Base-by-base conservation (phyloP, 1,284 basidiomycete genomes). In the Polyporus tsugae region DNA sequence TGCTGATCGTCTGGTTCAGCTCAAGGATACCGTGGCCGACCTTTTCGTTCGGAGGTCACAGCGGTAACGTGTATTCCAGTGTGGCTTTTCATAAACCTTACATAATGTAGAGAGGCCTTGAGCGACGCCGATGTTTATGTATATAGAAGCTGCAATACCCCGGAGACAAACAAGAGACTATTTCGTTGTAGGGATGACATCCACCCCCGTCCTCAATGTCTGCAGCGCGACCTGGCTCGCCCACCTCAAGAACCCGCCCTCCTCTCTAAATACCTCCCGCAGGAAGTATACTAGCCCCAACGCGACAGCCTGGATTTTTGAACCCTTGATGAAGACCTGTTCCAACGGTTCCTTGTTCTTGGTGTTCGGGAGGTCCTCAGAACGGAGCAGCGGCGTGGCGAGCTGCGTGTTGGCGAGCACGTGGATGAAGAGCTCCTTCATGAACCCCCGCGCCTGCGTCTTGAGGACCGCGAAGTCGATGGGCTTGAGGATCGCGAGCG, bases 401-500 rank as follows among this genome's bases (percentile, higher is more conserved):
- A 88, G 85, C 78, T 97, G 96, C 41, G 89, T 91, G 62, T 88
- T 87, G 63, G 94, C 79, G 73, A 96, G 88, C 29, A 94, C 78
- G 66, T 91, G 85, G 10, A 84, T 79, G 70, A 97, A 83, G 63
- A 97, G 80, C 61, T 90, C 87, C 66, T 82, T 83, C 60, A 98
- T 82, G 80, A 97, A 98, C 22, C 77, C 79, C 2, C 78, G 82
- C 4, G 93, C 88, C 64, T 85, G 85, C 4, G 87, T 80, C 72
- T 93, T 91, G 61, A 96, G 84, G 0, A 83, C 74, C 0, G 90
- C 91, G 77, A 98, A 97, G 75, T 96, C 94, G 49, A 98, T 84
- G 13, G 95, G 94, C 94, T 97, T 98, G 71, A 99, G 84, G 7
- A 97, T 88, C 0, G 88, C 85, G 55, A 99, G 81, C 33, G 90